These are phyloP conservation scores for Acanthamoeba sp. DNA, from an alignment of 208 protist genomes.

Conservation along the genomic window DNA sequence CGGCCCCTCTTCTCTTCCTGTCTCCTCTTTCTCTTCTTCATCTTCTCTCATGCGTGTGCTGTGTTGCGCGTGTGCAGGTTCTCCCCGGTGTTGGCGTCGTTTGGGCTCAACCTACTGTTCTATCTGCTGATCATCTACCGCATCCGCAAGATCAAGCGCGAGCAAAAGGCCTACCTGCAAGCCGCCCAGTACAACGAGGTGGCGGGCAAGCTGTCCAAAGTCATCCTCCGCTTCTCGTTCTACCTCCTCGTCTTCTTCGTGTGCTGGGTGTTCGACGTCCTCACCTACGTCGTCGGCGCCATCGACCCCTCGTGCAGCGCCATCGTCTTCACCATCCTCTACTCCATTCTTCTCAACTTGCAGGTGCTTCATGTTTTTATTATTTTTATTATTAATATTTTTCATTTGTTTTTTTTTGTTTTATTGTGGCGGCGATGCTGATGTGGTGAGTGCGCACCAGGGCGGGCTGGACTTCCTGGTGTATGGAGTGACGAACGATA, in stretches of 20 bases:
- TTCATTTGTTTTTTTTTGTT: neutral
- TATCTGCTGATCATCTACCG: slow-evolving; percentile 43
- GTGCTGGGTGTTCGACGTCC: slow-evolving; percentile 58
- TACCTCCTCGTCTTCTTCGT: slow-evolving; percentile 67
- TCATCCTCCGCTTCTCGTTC: slow-evolving; percentile 58
- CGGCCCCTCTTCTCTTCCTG: neutral
- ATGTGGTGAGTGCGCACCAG: neutral
- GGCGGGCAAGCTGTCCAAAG: slow-evolving; percentile 24
- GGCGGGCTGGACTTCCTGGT: slow-evolving; percentile 24
- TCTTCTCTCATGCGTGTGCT: neutral
- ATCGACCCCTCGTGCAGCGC: neutral
- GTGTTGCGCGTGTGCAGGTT: neutral
- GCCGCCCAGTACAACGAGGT: slow-evolving; percentile 12
- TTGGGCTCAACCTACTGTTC: neutral
- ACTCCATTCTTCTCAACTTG: slow-evolving; percentile 34
- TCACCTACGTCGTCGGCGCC: slow-evolving; percentile 52
- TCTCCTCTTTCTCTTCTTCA: no score
- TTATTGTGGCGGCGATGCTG: neutral
- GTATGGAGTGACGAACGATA: slow-evolving; percentile 27
- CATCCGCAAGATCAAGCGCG: slow-evolving; percentile 3
- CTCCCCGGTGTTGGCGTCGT: neutral
- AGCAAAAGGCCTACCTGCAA: slow-evolving; percentile 45
- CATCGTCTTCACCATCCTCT: slow-evolving; percentile 48
- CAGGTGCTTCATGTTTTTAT: slow-evolving; percentile 19
- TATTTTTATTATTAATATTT: no score